Evolutionary conservation across 805 yeast genomes (phyloP).

Genomic region (Saturnispora diversa): DNA sequence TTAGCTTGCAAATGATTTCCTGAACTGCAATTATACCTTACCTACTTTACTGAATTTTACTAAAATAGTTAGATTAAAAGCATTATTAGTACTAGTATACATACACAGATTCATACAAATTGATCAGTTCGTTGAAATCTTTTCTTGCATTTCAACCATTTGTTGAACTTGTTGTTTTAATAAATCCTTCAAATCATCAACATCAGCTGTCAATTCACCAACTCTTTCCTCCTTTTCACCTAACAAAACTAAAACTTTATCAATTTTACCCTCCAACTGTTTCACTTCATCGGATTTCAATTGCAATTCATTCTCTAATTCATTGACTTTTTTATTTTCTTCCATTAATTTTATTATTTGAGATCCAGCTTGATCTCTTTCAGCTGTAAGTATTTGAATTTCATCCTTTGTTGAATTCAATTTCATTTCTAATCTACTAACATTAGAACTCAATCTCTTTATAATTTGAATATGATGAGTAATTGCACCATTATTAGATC

Average conservation of each 20-base stretch:
- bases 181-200: slow-evolving; percentile 79
- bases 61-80: no score
- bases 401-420: slow-evolving; percentile 58
- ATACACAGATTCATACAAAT: no score
- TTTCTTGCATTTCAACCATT: slow-evolving; percentile 56
- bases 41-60: no score
- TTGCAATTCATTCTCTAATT: slow-evolving; percentile 24
- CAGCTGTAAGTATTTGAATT: slow-evolving; percentile 40
- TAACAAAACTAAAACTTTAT: slow-evolving; percentile 55
- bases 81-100: no score
- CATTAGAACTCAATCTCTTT: slow-evolving; percentile 65
- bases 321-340: slow-evolving; percentile 40
- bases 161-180: slow-evolving; percentile 81
- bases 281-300: slow-evolving; percentile 18
- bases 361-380: slow-evolving; percentile 58
- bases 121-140: slow-evolving; percentile 10
- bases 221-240: slow-evolving; percentile 87
- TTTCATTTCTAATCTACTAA: slow-evolving; percentile 77
- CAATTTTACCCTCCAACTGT: slow-evolving; percentile 20
- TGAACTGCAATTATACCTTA: no score
- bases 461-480: slow-evolving; percentile 49
- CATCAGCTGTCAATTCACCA: slow-evolving; percentile 81
- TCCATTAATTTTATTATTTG: slow-evolving; percentile 57
- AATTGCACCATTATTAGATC: slow-evolving; percentile 14
- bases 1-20: no score